These are phyloP conservation scores for Diaporthe capsici DNA, from an alignment of 2,329 filamentous ascomycete species.

Conservation along the genomic window DNA sequence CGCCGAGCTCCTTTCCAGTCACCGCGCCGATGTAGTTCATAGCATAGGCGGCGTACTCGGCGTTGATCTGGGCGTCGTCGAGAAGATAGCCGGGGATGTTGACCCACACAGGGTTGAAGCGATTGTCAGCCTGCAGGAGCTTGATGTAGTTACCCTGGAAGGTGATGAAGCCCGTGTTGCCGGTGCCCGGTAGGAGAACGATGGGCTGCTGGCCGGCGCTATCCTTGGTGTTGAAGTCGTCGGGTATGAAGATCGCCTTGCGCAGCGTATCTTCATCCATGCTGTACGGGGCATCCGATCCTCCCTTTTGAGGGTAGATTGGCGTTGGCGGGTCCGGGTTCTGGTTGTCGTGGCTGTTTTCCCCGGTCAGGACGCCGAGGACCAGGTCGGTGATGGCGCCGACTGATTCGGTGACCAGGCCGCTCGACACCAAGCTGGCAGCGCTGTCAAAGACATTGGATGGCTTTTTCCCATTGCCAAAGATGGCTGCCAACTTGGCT, in stretches of 20 bases:
- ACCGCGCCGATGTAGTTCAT: slow-evolving; percentile 27
- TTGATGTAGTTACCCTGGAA: slow-evolving; percentile 29
- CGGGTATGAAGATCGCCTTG: slow-evolving; percentile 14
- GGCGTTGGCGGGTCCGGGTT: slow-evolving; percentile 11
- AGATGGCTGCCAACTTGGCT: background rate
- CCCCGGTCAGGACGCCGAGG: slow-evolving; percentile 4
- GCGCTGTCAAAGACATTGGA: background rate
- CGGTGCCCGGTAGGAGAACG: slow-evolving; percentile 25
- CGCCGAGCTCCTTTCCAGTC: slow-evolving; percentile 7
- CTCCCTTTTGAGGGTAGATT: background rate
- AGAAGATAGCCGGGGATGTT: slow-evolving; percentile 22
- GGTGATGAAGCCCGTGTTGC: slow-evolving; percentile 18
- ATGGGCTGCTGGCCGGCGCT: background rate
- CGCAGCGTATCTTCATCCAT: background rate
- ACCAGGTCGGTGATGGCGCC: background rate
- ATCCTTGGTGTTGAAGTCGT: background rate
- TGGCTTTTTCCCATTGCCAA: background rate
- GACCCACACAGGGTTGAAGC: slow-evolving; percentile 20
- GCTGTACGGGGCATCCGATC: background rate
- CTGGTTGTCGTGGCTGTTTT: slow-evolving; percentile 7
- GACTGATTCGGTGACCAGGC: slow-evolving; percentile 11
- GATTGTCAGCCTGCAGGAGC: background rate
- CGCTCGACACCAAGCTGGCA: background rate
- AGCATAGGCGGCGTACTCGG: slow-evolving; percentile 28
- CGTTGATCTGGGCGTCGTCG: slow-evolving; percentile 18